phyloP scores from a whole-genome alignment of 2,329 filamentous ascomycete genomes.

The Alternaria dauci region DNA sequence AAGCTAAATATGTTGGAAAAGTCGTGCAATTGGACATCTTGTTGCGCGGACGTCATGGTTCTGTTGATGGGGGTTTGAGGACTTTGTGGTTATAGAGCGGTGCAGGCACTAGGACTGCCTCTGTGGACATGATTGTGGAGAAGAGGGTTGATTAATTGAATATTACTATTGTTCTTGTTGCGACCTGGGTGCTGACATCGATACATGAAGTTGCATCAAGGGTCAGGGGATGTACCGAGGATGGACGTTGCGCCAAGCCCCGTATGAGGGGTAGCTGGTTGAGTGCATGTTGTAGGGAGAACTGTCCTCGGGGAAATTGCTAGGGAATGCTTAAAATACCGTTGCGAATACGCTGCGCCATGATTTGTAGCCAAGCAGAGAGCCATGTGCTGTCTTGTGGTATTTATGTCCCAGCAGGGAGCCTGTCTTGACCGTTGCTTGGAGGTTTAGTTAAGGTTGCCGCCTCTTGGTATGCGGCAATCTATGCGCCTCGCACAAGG shows the following conservation, averaged over 20 bases:
- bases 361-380: background rate
- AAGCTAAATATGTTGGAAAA: constrained; percentile 49
- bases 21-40: constrained; percentile 46
- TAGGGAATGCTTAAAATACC: background rate
- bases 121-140: background rate
- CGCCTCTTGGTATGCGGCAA: constrained; percentile 19
- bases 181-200: constrained; percentile 13
- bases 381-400: too few relatives aligned
- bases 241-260: constrained; percentile 4
- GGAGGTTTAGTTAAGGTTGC: constrained; percentile 34
- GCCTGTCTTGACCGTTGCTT: too few relatives aligned
- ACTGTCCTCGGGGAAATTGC: too few relatives aligned
- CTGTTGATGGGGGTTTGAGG: background rate
- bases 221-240: constrained; percentile 17
- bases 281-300: background rate
- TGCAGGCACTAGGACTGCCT: background rate
- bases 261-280: constrained; percentile 3
- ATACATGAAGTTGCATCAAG: constrained; percentile 1
- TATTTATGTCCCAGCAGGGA: too few relatives aligned
- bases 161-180: background rate
- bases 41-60: constrained; percentile 34
- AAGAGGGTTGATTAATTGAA: background rate
- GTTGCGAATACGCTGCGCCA: background rate
- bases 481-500: constrained; percentile 18
- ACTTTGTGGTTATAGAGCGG: background rate